Evolutionary conservation across 768 basidiomycete species (phyloP).

Genomic region (Porphyrellus cyaneotinctus): DNA sequence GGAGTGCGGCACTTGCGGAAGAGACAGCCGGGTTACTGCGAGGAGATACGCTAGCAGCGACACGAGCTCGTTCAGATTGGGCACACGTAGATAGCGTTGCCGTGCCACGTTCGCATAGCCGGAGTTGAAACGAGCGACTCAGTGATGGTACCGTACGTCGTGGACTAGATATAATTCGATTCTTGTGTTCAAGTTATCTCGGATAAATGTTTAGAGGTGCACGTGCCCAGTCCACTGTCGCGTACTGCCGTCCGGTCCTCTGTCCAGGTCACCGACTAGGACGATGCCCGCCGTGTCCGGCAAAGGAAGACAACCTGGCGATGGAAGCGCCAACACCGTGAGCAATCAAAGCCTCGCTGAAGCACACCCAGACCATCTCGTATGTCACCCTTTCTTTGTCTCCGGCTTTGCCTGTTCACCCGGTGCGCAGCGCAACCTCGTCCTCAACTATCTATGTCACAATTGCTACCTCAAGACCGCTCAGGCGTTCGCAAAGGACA

Average conservation of each 20-base stretch:
- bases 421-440: constrained; percentile 51
- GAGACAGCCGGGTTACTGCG: constrained; percentile 49
- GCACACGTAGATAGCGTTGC: constrained; percentile 18
- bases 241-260: background rate
- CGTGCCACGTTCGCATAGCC: constrained; percentile 35
- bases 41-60: constrained; percentile 35
- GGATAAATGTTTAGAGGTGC: constrained; percentile 3
- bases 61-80: constrained; percentile 25
- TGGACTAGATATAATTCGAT: background rate
- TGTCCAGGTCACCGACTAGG: background rate
- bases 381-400: constrained; percentile 20
- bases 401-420: constrained; percentile 4
- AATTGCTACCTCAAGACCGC: constrained; percentile 71
- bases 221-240: constrained; percentile 11
- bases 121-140: constrained; percentile 27
- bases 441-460: constrained; percentile 76
- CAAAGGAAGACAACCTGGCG: constrained; percentile 16
- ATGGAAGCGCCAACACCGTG: background rate
- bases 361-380: constrained; percentile 44
- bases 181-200: background rate
- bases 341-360: constrained; percentile 28
- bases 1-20: constrained; percentile 34
- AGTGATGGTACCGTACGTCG: background rate
- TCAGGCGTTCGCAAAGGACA: constrained; percentile 61
- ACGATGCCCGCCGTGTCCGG: constrained; percentile 18